phyloP scores from a whole-genome alignment of 163 green algal species.

The Volvox carteri region DNA sequence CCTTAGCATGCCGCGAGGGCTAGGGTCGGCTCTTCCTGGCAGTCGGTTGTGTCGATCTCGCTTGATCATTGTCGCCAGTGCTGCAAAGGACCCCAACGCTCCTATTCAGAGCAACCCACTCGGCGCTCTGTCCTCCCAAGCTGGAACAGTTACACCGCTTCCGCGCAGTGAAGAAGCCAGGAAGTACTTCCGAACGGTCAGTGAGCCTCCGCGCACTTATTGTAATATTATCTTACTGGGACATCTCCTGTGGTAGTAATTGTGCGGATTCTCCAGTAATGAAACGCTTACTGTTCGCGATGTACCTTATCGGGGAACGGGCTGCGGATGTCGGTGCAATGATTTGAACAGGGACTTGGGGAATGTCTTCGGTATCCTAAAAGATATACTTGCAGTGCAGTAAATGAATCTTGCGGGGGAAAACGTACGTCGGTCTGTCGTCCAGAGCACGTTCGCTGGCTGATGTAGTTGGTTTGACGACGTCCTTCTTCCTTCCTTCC shows the following conservation, averaged over 20 bases:
- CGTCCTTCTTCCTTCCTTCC: too few species aligned
- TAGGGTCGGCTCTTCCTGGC: not conserved
- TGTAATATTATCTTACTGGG: not conserved
- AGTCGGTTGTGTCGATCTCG: not conserved
- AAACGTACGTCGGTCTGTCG: too few species aligned
- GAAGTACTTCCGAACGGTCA: constrained; percentile 62
- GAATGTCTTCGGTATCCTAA: too few species aligned
- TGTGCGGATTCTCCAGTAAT: too few species aligned
- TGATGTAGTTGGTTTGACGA: too few species aligned
- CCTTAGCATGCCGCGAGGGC: not conserved
- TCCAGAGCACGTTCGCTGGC: too few species aligned
- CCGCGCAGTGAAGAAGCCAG: constrained; percentile 47
- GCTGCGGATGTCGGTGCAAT: too few species aligned
- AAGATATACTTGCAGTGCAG: too few species aligned
- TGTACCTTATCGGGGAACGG: not conserved
- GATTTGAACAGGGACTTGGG: too few species aligned
- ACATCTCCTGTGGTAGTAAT: not conserved
- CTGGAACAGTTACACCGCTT: not conserved
- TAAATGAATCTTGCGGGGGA: too few species aligned
- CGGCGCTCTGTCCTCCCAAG: constrained; percentile 50
- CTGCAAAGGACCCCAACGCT: constrained; percentile 47
- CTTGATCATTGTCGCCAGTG: not conserved
- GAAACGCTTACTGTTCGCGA: not conserved
- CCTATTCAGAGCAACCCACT: constrained; percentile 48
- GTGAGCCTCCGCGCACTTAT: not conserved